Percentiles rank a stretch among this genome's conserved stretches.
Conservation (phyloP, 2,329 filamentous ascomycete species). For the Tolypocladium paradoxum region DNA sequence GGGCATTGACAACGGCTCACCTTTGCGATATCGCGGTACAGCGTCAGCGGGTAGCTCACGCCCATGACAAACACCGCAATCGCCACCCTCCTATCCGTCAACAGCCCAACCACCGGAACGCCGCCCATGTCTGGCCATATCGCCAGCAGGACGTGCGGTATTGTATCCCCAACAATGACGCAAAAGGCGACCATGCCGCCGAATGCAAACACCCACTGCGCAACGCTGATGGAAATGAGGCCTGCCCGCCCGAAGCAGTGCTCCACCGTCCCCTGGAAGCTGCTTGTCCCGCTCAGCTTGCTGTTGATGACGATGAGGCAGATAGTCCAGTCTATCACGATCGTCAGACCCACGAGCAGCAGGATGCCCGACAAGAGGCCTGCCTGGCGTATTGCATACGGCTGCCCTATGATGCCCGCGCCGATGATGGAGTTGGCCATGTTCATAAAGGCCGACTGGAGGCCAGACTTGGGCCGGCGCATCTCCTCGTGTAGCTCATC, state of each 20-base stretch:
- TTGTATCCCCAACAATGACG: conserved; percentile 93
- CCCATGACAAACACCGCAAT: conserved; percentile 83
- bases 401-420: conserved; percentile 69
- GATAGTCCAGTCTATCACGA: conserved; percentile 95
- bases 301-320: conserved; percentile 94
- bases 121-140: conserved; percentile 66
- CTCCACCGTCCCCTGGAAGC: conserved; percentile 92
- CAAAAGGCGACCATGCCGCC: conserved; percentile 98
- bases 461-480: conserved; percentile 66
- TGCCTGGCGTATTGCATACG: conserved; percentile 91
- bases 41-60: conserved; percentile 79
- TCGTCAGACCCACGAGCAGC: conserved; percentile 67
- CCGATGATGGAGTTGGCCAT: conserved; percentile 99
- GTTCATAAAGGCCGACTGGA: conserved; percentile 93
- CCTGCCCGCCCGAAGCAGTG: conserved; percentile 86
- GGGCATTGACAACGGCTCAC: conserved; percentile 32
- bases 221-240: conserved; percentile 75
- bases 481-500: conserved; percentile 43
- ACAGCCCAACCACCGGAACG: conserved; percentile 67
- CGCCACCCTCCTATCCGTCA: conserved; percentile 71
- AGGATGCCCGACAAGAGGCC: conserved; percentile 72
- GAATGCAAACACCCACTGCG: conserved; percentile 98
- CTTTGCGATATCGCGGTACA: conserved; percentile 97
- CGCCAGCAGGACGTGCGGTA: conserved; percentile 77
- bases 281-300: conserved; percentile 87